Conservation (phyloP, 2,329 filamentous ascomycete genomes). For the Colletotrichum sp. region DNA sequence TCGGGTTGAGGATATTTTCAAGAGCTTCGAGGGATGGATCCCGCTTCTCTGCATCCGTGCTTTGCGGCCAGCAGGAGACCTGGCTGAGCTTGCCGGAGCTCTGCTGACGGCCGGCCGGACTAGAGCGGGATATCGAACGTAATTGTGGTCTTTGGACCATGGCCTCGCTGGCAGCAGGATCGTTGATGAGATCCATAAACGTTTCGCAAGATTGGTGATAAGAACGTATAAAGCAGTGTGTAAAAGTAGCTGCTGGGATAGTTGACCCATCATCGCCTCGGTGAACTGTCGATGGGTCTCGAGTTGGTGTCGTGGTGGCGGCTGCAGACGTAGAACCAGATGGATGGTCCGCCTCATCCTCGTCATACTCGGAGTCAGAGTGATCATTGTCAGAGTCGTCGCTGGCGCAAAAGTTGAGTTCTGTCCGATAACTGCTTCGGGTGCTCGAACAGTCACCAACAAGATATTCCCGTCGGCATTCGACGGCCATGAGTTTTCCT, state of each 20-base stretch:
- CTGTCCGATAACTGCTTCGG: conserved; percentile 69
- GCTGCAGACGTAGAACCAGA: neutral
- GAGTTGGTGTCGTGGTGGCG: conserved; percentile 25
- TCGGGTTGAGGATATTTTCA: conserved; percentile 39
- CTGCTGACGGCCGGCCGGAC: neutral
- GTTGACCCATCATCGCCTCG: conserved; percentile 48
- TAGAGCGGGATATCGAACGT: conserved; percentile 29
- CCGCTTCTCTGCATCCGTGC: neutral
- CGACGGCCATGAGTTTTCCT: conserved; percentile 65
- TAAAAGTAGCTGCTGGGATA: conserved; percentile 51
- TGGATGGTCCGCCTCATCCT: neutral
- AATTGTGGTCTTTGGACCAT: conserved; percentile 49
- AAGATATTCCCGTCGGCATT: conserved; percentile 73
- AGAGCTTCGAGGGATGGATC: conserved; percentile 26
- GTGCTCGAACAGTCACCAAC: conserved; percentile 57
- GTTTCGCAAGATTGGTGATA: conserved; percentile 59
- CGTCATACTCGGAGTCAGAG: neutral
- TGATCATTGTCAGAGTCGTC: conserved; percentile 11
- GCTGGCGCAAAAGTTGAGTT: conserved; percentile 46
- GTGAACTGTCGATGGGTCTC: conserved; percentile 50
- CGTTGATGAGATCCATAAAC: conserved; percentile 66
- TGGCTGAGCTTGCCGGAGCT: neutral
- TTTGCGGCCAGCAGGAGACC: conserved; percentile 28
- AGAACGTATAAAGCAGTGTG: conserved; percentile 57
- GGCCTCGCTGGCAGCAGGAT: conserved; percentile 36